Conservation (phyloP, 495 filamentous ascomycete genomes). For the Penicilliopsis zonata region DNA sequence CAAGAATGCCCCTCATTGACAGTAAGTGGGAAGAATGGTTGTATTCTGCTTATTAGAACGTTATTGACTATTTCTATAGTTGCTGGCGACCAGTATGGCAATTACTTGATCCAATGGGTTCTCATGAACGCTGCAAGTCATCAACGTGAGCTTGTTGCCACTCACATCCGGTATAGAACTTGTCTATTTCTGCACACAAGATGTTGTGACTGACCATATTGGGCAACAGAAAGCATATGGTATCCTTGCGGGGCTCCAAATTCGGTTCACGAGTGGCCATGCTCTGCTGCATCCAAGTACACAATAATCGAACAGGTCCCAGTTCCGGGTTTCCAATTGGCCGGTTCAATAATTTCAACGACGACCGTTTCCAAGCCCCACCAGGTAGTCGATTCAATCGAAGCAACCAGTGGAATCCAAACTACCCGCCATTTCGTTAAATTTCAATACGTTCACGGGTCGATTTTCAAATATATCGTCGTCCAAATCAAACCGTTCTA, state of each 20-base stretch:
- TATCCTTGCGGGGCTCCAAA: conserved; percentile 94
- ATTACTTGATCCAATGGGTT: conserved; percentile 96
- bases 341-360: conserved; percentile 45
- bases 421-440: conserved; percentile 27
- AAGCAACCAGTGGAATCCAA: conserved; percentile 25
- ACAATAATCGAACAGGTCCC: conserved; percentile 74
- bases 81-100: conserved; percentile 95
- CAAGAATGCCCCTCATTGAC: conserved; percentile 94
- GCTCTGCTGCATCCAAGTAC: conserved; percentile 92
- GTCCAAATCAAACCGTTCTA: neutral
- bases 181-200: conserved; percentile 1
- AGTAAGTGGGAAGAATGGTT: conserved; percentile 42
- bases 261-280: conserved; percentile 97
- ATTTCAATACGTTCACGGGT: too few relatives aligned
- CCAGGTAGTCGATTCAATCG: conserved; percentile 23
- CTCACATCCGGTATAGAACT: conserved; percentile 68
- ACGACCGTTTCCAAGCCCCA: conserved; percentile 25
- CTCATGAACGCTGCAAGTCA: conserved; percentile 73
- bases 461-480: too few relatives aligned
- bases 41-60: neutral
- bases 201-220: conserved; percentile 5
- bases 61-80: conserved; percentile 37
- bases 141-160: conserved; percentile 85
- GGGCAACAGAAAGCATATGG: conserved; percentile 77
- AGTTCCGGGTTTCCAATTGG: conserved; percentile 53